Conservation (phyloP, 257 asterid genomes). For the Asclepias syriaca region DNA sequence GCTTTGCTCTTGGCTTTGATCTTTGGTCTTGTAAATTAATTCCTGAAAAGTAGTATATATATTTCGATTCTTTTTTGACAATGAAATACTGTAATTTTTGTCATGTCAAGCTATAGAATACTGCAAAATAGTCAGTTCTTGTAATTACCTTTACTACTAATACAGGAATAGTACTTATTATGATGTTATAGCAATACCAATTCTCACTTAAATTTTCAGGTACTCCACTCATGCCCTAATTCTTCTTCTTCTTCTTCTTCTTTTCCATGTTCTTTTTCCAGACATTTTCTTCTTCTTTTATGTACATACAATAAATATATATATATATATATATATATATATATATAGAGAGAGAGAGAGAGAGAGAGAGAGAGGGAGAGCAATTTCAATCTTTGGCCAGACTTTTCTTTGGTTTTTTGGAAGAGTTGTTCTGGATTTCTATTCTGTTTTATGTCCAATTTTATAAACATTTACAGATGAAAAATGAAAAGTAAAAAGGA, state of each 20-base stretch:
- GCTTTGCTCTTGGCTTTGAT: constrained; percentile 20
- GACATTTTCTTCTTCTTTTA: too few relatives aligned
- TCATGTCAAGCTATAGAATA: constrained; percentile 1
- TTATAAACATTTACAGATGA: too few relatives aligned
- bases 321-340: too few relatives aligned
- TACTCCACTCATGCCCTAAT: too few relatives aligned
- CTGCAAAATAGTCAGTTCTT: not conserved
- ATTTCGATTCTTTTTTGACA: constrained; percentile 6
- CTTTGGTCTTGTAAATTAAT: constrained; percentile 45
- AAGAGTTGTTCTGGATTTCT: too few relatives aligned
- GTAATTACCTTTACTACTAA: constrained; percentile 10
- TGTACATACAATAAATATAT: too few relatives aligned
- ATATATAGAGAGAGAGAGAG: too few relatives aligned
- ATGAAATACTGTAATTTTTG: constrained; percentile 6
- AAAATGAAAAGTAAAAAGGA: too few relatives aligned
- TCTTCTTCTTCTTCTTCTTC: not conserved
- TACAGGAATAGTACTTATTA: not conserved
- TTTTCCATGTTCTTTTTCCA: not conserved
- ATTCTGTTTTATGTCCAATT: too few relatives aligned
- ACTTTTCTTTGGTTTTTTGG: too few relatives aligned
- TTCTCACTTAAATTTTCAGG: not conserved
- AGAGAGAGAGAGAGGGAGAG: too few relatives aligned
- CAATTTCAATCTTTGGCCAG: too few relatives aligned
- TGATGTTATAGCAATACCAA: constrained; percentile 4
- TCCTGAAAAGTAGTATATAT: constrained; percentile 30